Evolutionary conservation across 306 rosid species (phyloP), one percentile per base, ranked within the genome.

Genomic region (Vigna angularis): DNA sequence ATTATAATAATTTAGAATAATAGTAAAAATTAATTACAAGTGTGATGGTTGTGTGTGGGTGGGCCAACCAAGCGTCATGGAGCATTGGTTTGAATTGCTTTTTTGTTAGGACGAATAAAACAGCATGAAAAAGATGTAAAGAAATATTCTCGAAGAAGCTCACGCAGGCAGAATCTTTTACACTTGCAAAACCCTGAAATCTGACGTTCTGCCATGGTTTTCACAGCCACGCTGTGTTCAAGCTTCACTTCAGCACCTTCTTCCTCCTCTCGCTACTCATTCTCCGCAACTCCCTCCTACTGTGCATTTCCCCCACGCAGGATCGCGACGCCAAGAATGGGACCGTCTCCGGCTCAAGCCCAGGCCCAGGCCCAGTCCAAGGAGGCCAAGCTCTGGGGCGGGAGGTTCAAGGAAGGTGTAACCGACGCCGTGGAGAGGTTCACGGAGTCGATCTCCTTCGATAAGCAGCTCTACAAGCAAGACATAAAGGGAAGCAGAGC

Each of bases 311-410:
- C 81, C 1, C 3, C 28, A 4, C 64, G 16, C 26, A 28, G 71
- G 2, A 45, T 42, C 69, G 79, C 40, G 67, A 5, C 30, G 7
- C 76, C 66, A 20, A 81, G 70, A 80, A 66, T 79, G 70, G 82
- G 51, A 14, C 40, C 75, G 1, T 71, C 66, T 9, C 83, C 8
- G 55, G 44, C 53, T 18, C 70, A 78, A 0, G 64, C 73, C 38
- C 83, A 48, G 5, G 61, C 66, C 78, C 66, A 79, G 3, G 14
- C 65, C 17, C 81, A 81, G 64, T 64, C 87, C 58, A 95, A 95
- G 81, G 98, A 95, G 85, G 86, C 68, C 16, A 95, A 95, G 83
- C 94, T 95, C 0, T 95, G 99, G 99, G 99, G 98, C 18, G 99
- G 99, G n/a, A 89, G 99, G 30, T 95, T 95, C 79, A 89, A 95